phyloP scores from a whole-genome alignment of 139 green algal species.

The Nannochloris sp. region DNA sequence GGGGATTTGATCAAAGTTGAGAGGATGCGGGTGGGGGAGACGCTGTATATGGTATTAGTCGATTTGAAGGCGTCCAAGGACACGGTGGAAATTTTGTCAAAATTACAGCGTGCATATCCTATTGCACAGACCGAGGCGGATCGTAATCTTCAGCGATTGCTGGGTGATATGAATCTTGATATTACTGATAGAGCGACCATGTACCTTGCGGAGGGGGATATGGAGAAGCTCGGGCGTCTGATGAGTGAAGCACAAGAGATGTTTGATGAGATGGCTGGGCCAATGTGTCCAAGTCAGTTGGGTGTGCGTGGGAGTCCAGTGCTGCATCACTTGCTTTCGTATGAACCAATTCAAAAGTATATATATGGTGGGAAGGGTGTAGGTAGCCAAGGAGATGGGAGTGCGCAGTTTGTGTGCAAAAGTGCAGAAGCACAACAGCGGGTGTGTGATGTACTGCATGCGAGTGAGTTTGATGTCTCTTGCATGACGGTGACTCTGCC shows the following conservation, averaged over 20 bases:
- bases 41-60: slow-evolving; percentile 35
- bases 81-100: slow-evolving; percentile 53
- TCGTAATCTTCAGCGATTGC: slow-evolving; percentile 31
- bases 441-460: slow-evolving; percentile 25
- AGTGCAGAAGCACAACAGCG: slow-evolving; percentile 23
- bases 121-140: slow-evolving; percentile 12
- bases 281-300: slow-evolving; percentile 55
- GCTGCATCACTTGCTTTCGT: slow-evolving; percentile 46
- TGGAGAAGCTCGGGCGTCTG: slow-evolving; percentile 22
- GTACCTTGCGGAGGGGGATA: slow-evolving; percentile 36
- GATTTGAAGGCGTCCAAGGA: slow-evolving; percentile 46
- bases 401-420: slow-evolving; percentile 57
- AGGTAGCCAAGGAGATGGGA: slow-evolving; percentile 60
- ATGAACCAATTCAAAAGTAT: slow-evolving; percentile 33
- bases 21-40: slow-evolving; percentile 2
- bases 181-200: slow-evolving; percentile 26
- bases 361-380: slow-evolving; percentile 65
- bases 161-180: slow-evolving; percentile 38
- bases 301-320: slow-evolving; percentile 23
- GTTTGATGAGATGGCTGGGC: slow-evolving; percentile 42
- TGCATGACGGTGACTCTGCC: neutral
- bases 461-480: neutral
- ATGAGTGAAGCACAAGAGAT: slow-evolving; percentile 47
- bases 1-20: slow-evolving; percentile 41
- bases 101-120: slow-evolving; percentile 47